These are phyloP conservation scores for Volvariella surrecta DNA, from an alignment of 1,284 basidiomycete genomes.

Conservation along the genomic window DNA sequence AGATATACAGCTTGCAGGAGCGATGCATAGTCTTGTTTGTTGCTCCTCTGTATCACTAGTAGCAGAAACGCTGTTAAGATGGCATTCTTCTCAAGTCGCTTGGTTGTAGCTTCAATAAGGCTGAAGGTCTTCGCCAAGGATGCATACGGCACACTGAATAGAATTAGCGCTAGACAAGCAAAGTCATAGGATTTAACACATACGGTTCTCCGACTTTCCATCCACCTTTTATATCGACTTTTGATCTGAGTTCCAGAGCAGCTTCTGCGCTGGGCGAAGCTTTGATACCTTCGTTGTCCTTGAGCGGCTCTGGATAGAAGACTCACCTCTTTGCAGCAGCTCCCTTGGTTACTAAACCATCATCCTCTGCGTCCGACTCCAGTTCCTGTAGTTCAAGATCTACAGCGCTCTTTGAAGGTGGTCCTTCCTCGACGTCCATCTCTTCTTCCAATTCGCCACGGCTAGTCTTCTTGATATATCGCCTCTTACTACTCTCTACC, in stretches of 20 bases:
- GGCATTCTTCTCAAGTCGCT: constrained; percentile 89
- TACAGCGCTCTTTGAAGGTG: constrained; percentile 16
- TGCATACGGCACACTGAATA: constrained; percentile 81
- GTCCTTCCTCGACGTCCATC: constrained; percentile 22
- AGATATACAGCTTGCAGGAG: constrained; percentile 90
- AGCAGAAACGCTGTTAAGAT: constrained; percentile 85
- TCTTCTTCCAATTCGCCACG: constrained; percentile 26
- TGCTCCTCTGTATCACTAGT: constrained; percentile 82
- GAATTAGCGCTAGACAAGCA: constrained; percentile 1
- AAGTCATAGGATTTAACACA: constrained; percentile 2
- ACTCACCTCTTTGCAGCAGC: constrained; percentile 50
- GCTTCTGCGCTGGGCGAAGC: constrained; percentile 55
- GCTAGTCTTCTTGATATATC: no score
- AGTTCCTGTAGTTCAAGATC: background rate
- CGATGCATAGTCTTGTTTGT: constrained; percentile 56
- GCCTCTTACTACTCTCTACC: no score
- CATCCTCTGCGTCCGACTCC: constrained; percentile 12
- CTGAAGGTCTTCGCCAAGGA: constrained; percentile 86
- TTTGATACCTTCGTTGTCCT: constrained; percentile 5
- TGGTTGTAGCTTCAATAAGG: constrained; percentile 92
- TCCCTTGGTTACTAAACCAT: constrained; percentile 51
- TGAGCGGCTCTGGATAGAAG: background rate
- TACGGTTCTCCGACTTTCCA: constrained; percentile 88
- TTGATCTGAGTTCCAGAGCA: constrained; percentile 50
- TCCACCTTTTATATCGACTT: constrained; percentile 75